These are phyloP conservation scores for Penicillium sp. DNA, from an alignment of 2,329 filamentous ascomycete species.

Conservation along the genomic window DNA sequence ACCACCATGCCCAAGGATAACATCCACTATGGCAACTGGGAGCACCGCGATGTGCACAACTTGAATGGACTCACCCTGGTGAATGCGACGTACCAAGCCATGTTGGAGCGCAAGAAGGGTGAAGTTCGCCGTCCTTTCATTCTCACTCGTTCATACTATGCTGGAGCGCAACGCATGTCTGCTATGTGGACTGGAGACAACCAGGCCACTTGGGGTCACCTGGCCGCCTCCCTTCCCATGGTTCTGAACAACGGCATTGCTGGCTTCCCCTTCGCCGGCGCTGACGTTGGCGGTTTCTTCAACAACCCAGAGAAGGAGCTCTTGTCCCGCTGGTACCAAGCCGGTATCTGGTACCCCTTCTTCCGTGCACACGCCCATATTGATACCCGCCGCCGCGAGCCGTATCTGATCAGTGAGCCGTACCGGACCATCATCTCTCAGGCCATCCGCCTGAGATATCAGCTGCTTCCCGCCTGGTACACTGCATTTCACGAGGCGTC, in stretches of 20 bases:
- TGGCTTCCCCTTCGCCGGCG: constrained; percentile 90
- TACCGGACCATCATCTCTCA: constrained; percentile 85
- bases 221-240: constrained; percentile 91
- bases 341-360: constrained; percentile 96
- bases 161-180: constrained; percentile 84
- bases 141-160: constrained; percentile 88
- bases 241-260: constrained; percentile 88
- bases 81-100: constrained; percentile 86
- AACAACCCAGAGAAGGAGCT: constrained; percentile 94
- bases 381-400: constrained; percentile 89
- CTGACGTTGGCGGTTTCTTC: constrained; percentile 97
- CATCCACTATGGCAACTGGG: constrained; percentile 86
- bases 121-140: constrained; percentile 87
- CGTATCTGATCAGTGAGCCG: constrained; percentile 83
- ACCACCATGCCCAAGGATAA: constrained; percentile 99
- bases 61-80: constrained; percentile 93
- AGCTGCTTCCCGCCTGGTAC: constrained; percentile 91
- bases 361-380: constrained; percentile 98
- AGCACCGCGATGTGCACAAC: constrained; percentile 96
- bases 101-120: constrained; percentile 82
- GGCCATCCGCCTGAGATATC: constrained; percentile 85
- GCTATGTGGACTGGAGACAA: constrained; percentile 99
- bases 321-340: constrained; percentile 92
- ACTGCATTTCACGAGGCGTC: constrained; percentile 93
- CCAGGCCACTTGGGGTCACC: constrained; percentile 87